Evolutionary conservation across 176 grass and related monocot species (phyloP).

Genomic region (Pontederia crassipes): DNA sequence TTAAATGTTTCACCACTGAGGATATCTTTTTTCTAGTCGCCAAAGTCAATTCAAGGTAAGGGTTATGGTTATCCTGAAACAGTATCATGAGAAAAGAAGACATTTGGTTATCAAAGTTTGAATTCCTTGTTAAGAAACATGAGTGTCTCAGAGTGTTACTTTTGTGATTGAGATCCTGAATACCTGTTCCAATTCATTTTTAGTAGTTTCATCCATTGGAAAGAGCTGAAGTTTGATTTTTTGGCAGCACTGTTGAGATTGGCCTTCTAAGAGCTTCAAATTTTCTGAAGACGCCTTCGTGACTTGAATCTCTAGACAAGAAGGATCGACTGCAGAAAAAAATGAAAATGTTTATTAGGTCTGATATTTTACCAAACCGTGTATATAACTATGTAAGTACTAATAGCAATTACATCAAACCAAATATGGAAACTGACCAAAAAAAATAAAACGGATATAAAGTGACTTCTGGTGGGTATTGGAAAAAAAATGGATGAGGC

Average conservation of each 20-base stretch:
- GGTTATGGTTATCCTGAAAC: slow-evolving; percentile 68
- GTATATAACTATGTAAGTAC: too few species aligned
- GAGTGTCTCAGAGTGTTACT: background rate
- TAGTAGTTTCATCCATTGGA: slow-evolving; percentile 57
- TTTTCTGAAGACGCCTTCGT: slow-evolving; percentile 16
- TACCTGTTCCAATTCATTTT: slow-evolving; percentile 59
- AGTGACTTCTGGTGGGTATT: too few species aligned
- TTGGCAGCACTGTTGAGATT: slow-evolving; percentile 26
- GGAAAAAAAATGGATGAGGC: too few species aligned
- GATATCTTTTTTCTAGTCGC: slow-evolving; percentile 84
- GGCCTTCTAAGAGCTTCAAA: slow-evolving; percentile 22
- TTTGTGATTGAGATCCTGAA: background rate
- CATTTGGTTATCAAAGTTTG: background rate
- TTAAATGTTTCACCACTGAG: slow-evolving; percentile 85
- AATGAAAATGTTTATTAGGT: too few species aligned
- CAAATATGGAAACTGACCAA: too few species aligned
- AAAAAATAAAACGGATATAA: too few species aligned
- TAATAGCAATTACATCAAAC: too few species aligned
- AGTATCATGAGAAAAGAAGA: background rate
- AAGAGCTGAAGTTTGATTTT: slow-evolving; percentile 94
- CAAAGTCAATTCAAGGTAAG: slow-evolving; percentile 80
- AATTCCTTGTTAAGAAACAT: background rate
- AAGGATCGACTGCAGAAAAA: slow-evolving; percentile 15
- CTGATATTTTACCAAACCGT: too few species aligned
- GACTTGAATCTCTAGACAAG: slow-evolving; percentile 7